Conservation (phyloP, 108 stramenopile genomes). For the Parietichytrium sp. region DNA sequence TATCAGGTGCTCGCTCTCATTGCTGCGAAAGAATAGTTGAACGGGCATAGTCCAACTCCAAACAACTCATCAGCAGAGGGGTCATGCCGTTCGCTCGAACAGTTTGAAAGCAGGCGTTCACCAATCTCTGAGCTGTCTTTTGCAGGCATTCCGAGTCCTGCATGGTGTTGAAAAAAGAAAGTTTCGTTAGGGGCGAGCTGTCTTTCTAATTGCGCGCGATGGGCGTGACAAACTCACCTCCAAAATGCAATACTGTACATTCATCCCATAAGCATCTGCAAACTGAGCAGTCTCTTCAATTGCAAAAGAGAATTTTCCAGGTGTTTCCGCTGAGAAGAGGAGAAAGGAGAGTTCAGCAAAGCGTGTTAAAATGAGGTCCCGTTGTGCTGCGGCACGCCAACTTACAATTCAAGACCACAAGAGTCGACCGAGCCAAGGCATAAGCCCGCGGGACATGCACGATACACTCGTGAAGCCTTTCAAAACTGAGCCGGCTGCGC, state of each 20-base stretch:
- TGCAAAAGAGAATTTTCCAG: neutral
- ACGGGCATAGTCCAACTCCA: no score
- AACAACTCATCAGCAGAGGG: no score
- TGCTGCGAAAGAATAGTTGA: no score
- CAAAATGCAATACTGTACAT: neutral
- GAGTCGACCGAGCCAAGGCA: neutral
- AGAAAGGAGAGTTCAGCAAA: neutral
- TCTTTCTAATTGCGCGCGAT: no score
- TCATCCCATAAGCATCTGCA: neutral
- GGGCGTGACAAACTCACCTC: no score
- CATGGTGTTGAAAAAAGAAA: no score
- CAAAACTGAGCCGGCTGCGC: neutral
- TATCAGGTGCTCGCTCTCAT: no score
- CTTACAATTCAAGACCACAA: slow-evolving; percentile 28
- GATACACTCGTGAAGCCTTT: neutral
- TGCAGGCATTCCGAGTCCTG: no score
- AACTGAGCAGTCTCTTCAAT: slow-evolving; percentile 11
- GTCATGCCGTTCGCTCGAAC: no score
- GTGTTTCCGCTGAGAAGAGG: neutral
- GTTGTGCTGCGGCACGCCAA: neutral
- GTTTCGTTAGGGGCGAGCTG: no score
- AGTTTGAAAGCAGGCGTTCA: no score
- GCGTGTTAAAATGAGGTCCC: neutral
- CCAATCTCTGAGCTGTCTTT: no score
- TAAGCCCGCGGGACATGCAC: neutral